These are phyloP conservation scores for Botrytis byssoidea DNA, from an alignment of 2,329 filamentous ascomycete genomes.

Conservation along the genomic window DNA sequence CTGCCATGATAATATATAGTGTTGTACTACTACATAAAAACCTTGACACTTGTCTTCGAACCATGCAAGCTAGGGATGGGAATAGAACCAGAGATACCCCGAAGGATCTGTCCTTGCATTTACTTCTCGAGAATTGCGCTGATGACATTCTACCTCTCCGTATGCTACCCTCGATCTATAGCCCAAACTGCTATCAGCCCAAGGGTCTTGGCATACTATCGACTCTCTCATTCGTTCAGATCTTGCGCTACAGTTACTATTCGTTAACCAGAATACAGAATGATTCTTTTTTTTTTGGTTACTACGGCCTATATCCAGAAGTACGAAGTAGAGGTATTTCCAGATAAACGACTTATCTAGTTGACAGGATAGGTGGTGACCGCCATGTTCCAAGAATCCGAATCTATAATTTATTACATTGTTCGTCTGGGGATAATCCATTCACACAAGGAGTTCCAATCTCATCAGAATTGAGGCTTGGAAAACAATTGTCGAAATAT, in stretches of 20 bases:
- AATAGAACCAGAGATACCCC: not conserved
- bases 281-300: not conserved
- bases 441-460: not conserved
- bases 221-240: not conserved
- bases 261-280: not conserved
- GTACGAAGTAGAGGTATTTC: not conserved
- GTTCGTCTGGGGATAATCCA: not conserved
- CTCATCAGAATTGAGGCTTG: not conserved
- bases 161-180: not conserved
- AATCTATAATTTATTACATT: not conserved
- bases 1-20: not conserved
- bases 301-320: not conserved
- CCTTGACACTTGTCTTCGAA: not conserved
- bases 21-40: not conserved
- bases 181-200: not conserved
- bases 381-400: not conserved
- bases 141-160: not conserved
- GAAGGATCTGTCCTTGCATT: slow-evolving; percentile 1
- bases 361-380: not conserved
- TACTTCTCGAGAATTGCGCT: not conserved
- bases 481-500: not conserved
- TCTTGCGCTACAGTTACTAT: not conserved
- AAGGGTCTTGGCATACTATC: not conserved
- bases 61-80: not conserved
- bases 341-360: not conserved